Percentiles rank a stretch among this genome's conserved stretches.
phyloP scores from a whole-genome alignment of 1,284 basidiomycete species.

The Tilletiopsis washingtonensis region DNA sequence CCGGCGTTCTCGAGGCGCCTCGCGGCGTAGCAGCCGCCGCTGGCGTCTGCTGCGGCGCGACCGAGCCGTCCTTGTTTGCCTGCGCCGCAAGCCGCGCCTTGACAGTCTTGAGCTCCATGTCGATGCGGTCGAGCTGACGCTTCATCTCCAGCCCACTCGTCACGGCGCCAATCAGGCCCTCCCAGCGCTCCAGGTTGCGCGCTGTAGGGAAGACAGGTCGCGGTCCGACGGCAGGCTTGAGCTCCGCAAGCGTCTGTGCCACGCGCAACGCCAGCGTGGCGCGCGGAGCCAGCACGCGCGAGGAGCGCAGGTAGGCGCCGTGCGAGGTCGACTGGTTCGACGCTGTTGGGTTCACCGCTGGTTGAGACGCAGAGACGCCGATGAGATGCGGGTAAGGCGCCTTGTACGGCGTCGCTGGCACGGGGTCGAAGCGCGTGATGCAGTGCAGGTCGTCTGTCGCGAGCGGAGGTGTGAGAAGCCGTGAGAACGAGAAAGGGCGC shows the following conservation, averaged over 20 bases:
- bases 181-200: constrained; percentile 45
- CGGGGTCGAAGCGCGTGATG: constrained; percentile 36
- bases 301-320: constrained; percentile 42
- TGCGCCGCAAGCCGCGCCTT: constrained; percentile 1
- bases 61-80: no score
- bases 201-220: constrained; percentile 42
- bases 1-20: no score
- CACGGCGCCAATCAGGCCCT: constrained; percentile 44
- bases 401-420: constrained; percentile 1
- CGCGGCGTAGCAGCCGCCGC: no score
- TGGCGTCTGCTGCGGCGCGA: no score
- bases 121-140: constrained; percentile 40
- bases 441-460: constrained; percentile 31
- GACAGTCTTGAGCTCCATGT: constrained; percentile 18
- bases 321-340: constrained; percentile 28
- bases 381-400: constrained; percentile 41
- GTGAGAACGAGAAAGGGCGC: neutral
- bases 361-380: constrained; percentile 39
- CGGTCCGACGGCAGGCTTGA: constrained; percentile 29
- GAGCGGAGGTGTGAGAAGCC: neutral
- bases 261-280: constrained; percentile 30
- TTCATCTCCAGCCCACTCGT: constrained; percentile 42
- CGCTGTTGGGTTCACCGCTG: constrained; percentile 27
- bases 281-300: constrained; percentile 38
- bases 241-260: constrained; percentile 33